Percentiles rank a stretch among this genome's conserved stretches.
Conservation (phyloP, 1,284 basidiomycete genomes). For the Heliocybe sulcata region DNA sequence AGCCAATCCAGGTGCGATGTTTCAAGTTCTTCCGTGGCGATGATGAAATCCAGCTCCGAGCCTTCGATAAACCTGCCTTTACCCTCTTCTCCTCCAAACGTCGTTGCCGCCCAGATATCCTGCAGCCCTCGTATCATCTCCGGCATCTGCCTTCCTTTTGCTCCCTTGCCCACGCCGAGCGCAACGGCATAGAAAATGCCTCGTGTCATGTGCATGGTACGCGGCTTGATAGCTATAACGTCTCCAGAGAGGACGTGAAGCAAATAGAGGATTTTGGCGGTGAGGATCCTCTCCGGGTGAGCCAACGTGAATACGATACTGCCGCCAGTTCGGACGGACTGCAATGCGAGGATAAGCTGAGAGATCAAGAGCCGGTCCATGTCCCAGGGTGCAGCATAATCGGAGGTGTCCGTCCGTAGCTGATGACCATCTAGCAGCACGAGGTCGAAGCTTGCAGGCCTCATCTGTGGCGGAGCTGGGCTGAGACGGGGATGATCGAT, state of each 20-base stretch:
- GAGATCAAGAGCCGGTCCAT: neutral
- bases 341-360: neutral
- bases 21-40: constrained; percentile 18
- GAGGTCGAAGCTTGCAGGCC: neutral
- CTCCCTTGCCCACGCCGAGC: constrained; percentile 7
- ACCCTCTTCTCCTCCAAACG: constrained; percentile 4
- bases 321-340: neutral
- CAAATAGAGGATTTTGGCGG: neutral
- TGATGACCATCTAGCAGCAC: neutral
- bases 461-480: neutral
- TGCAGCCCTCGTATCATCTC: constrained; percentile 1
- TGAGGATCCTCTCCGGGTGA: neutral
- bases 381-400: neutral
- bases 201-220: neutral
- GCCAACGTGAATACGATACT: neutral
- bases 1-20: constrained; percentile 16
- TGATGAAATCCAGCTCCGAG: constrained; percentile 20
- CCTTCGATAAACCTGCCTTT: constrained; percentile 3
- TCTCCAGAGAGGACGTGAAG: neutral
- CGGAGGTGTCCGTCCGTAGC: neutral
- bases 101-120: constrained; percentile 11
- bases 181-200: neutral
- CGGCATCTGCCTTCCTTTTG: neutral
- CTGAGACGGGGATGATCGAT: neutral
- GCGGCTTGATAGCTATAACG: neutral